Percentiles rank a stretch among this genome's conserved stretches.
phyloP scores from a whole-genome alignment of 805 yeast genomes.

The Tetrapisispora namnaoensis region DNA sequence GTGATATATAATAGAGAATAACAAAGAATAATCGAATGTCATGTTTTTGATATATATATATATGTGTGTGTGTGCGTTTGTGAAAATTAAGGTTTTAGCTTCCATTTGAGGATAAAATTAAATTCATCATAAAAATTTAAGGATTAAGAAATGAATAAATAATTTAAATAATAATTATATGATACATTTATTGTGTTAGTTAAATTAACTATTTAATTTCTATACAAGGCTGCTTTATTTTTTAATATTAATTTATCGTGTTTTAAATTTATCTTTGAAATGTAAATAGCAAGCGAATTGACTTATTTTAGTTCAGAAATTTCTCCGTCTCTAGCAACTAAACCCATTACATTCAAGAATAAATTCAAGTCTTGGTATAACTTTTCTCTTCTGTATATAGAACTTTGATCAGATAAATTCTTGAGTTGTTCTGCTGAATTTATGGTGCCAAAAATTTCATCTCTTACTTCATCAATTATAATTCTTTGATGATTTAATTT shows the following conservation, averaged over 20 bases:
- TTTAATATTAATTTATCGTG: background rate
- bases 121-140: too few species aligned
- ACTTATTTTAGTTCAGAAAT: slow-evolving; percentile 58
- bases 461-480: slow-evolving; percentile 88
- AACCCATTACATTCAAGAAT: slow-evolving; percentile 93
- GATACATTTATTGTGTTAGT: slow-evolving; percentile 1
- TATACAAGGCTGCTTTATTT: background rate
- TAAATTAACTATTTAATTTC: background rate
- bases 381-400: slow-evolving; percentile 39
- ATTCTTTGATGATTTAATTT: slow-evolving; percentile 83
- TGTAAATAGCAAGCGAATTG: too few species aligned
- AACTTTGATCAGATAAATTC: slow-evolving; percentile 30
- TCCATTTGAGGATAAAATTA: too few species aligned
- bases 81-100: background rate
- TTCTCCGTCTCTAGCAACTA: slow-evolving; percentile 83
- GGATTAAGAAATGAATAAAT: too few species aligned
- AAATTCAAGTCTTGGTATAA: slow-evolving; percentile 74
- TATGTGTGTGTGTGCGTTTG: background rate
- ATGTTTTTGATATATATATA: too few species aligned
- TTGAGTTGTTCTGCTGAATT: slow-evolving; percentile 51
- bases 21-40: too few species aligned
- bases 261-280: too few species aligned
- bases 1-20: too few species aligned
- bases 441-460: slow-evolving; percentile 84
- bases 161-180: background rate